Conservation (phyloP, 2,329 filamentous ascomycete genomes). For the Trematosphaeria pertusa region DNA sequence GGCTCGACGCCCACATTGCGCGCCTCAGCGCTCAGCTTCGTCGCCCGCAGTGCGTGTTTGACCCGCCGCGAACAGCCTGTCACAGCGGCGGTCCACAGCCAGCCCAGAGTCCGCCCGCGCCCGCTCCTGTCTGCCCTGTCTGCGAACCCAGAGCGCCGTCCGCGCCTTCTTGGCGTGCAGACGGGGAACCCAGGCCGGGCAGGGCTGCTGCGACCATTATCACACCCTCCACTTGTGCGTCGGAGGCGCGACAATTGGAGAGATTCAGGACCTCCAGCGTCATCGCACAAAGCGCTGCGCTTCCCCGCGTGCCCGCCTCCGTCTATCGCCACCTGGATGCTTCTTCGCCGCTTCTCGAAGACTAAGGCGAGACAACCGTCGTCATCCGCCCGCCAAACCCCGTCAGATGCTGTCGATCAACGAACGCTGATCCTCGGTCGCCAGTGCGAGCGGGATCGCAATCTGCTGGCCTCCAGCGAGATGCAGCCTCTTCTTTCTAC, state of each 20-base stretch:
- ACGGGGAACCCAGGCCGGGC: background rate
- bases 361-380: background rate
- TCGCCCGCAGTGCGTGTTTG: background rate
- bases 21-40: background rate
- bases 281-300: background rate
- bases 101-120: conserved; percentile 1
- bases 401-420: background rate
- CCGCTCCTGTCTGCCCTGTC: background rate
- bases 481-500: background rate
- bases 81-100: background rate
- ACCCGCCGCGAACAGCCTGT: conserved; percentile 3
- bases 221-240: too few species aligned
- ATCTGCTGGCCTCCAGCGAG: too few species aligned
- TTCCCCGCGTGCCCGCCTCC: background rate
- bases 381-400: background rate
- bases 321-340: background rate
- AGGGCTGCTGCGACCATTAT: too few species aligned
- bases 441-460: background rate
- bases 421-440: background rate
- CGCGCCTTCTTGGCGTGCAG: conserved; percentile 22
- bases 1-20: background rate
- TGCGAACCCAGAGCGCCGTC: conserved; percentile 21
- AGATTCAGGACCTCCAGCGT: background rate
- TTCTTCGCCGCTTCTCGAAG: conserved; percentile 13
- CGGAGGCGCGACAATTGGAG: too few species aligned